These are phyloP conservation scores for Blastobotrys parvus DNA, from an alignment of 805 yeast genomes.

Conservation along the genomic window DNA sequence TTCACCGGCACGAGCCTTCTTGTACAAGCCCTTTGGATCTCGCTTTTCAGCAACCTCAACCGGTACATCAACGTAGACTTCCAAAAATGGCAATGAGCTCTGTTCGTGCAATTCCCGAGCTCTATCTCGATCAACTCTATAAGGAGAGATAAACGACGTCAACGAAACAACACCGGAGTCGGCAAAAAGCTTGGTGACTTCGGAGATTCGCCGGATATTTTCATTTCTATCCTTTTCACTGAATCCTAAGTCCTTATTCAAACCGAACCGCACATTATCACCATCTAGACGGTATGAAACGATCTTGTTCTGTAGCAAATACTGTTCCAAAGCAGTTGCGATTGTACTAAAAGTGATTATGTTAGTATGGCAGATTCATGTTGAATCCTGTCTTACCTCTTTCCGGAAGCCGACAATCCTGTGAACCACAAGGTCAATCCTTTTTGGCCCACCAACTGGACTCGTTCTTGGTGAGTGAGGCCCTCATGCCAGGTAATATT, in stretches of 20 bases:
- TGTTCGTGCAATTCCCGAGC: constrained; percentile 81
- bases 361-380: not conserved
- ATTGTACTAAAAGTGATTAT: constrained; percentile 47
- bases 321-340: constrained; percentile 89
- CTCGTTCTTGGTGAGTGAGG: constrained; percentile 75
- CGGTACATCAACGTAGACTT: constrained; percentile 89
- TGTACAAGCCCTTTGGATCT: constrained; percentile 95
- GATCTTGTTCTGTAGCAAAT: constrained; percentile 57
- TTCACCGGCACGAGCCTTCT: constrained; percentile 91
- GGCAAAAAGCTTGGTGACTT: constrained; percentile 88
- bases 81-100: constrained; percentile 73
- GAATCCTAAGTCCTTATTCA: constrained; percentile 92
- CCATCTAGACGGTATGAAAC: constrained; percentile 84
- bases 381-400: constrained; percentile 29
- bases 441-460: constrained; percentile 58
- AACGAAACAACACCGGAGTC: constrained; percentile 84
- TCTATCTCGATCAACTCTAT: constrained; percentile 69
- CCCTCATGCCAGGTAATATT: constrained; percentile 96
- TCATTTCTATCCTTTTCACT: constrained; percentile 87
- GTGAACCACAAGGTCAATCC: constrained; percentile 95
- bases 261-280: constrained; percentile 88
- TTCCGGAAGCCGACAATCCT: constrained; percentile 92
- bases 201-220: constrained; percentile 90
- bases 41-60: constrained; percentile 91
- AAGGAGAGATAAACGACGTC: constrained; percentile 91